Conservation (phyloP, 2,329 filamentous ascomycete species). For the Sporothrix dimorphospora region DNA sequence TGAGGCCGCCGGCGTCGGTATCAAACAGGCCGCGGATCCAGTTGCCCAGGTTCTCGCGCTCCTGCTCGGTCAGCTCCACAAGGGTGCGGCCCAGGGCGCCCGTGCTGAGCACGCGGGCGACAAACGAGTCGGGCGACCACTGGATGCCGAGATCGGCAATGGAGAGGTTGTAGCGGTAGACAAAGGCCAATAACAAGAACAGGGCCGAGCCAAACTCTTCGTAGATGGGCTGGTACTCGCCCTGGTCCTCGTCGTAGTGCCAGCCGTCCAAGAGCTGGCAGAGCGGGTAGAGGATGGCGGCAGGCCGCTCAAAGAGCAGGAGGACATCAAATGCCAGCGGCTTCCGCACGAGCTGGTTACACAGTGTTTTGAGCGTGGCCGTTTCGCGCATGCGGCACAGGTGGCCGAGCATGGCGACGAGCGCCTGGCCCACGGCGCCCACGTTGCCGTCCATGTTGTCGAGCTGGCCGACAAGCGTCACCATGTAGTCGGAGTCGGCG, state of each 20-base stretch:
- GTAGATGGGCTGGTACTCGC: constrained; percentile 82
- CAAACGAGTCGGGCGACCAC: constrained; percentile 62
- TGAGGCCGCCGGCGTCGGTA: constrained; percentile 71
- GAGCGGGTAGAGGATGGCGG: constrained; percentile 70
- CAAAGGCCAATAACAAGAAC: constrained; percentile 71
- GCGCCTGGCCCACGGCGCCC: constrained; percentile 78
- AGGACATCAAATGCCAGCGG: constrained; percentile 74
- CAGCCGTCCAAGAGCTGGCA: constrained; percentile 77
- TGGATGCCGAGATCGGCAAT: constrained; percentile 65
- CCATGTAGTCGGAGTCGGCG: constrained; percentile 67
- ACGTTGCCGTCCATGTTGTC: constrained; percentile 92
- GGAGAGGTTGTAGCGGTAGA: constrained; percentile 73
- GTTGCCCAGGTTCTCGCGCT: constrained; percentile 67
- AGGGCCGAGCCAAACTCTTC: constrained; percentile 82
- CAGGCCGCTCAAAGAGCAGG: constrained; percentile 72
- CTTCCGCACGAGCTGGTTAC: constrained; percentile 72
- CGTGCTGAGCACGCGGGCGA: constrained; percentile 66
- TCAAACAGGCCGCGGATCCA: constrained; percentile 82
- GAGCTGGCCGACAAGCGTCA: constrained; percentile 74
- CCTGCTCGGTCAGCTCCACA: constrained; percentile 65
- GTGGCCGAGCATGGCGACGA: constrained; percentile 70
- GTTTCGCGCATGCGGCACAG: constrained; percentile 76
- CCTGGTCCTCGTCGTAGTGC: constrained; percentile 78
- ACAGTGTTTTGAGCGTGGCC: constrained; percentile 76
- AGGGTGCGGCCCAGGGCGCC: constrained; percentile 60